Evolutionary conservation across 768 basidiomycete genomes (phyloP), one percentile per base, ranked within the genome.

Genomic region (Lactarius pseudohatsudake): DNA sequence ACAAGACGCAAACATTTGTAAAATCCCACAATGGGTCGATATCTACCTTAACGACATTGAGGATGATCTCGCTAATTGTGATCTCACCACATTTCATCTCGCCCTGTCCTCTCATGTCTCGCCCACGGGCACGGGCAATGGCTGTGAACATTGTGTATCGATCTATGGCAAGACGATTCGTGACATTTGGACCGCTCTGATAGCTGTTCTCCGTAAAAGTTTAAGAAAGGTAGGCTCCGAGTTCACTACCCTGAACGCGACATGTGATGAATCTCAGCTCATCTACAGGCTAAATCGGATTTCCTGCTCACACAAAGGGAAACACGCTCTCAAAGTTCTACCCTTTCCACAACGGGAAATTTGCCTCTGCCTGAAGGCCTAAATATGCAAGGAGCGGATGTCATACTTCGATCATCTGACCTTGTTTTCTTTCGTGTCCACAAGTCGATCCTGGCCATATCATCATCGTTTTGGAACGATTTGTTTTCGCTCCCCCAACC

Each of bases 381-480:
- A 0, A 41, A 16, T 10, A 36, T 36, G 36, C 36, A 36, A 36
- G 36, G 36, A 36, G 36, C 36, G 36, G 36, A 36, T 36, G 11
- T 36, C 36, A 11, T 36, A 36, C 36, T 36, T 36, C 36, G 36
- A 36, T 36, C 36, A 4, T 36, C 36, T 13, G 57, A 57, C 57
- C 20, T n/a, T 28, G 20, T n/a, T n/a, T 26, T 26, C 32, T 61
- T 38, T 26, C 30, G 26, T 18, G 56, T 61, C 4, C 34, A 60
- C 38, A 65, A 65, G 40, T 18, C 36, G 26, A 43, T 57, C 28
- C 64, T 65, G 3, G 22, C 30, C 22, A 30, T 34, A 15, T 36
- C 47, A 4, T 65, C 64, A 18, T 34, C 59, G 13, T 41, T 65
- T 28, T 65, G 61, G 22, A 11, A 11, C 11, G 34, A 57, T 13